phyloP scores from a whole-genome alignment of 805 yeast species.

The Candida nemodendra region DNA sequence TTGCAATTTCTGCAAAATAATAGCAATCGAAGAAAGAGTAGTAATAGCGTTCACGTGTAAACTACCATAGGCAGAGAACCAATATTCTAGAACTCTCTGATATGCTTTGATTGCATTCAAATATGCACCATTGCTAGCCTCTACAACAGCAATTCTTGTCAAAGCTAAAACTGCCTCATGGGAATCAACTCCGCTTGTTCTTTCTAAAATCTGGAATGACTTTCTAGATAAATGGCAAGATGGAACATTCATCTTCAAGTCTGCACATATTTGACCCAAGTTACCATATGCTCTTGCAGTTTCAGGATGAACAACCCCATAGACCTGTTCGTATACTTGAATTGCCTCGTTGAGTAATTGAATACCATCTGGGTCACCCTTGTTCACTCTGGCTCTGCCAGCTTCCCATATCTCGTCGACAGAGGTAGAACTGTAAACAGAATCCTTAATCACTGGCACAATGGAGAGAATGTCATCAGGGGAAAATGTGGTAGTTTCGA shows the following conservation, averaged over 20 bases:
- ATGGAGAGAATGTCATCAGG: conserved; percentile 65
- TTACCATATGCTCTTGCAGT: conserved; percentile 69
- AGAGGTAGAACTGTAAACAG: conserved; percentile 61
- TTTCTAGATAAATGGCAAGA: conserved; percentile 67
- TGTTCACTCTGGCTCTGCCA: conserved; percentile 43
- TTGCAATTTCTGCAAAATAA: conserved; percentile 54
- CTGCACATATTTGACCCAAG: conserved; percentile 66
- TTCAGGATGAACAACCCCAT: conserved; percentile 76
- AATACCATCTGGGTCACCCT: conserved; percentile 52
- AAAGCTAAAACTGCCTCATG: conserved; percentile 70
- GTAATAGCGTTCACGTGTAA: conserved; percentile 71
- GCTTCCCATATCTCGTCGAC: conserved; percentile 76
- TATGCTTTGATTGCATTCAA: conserved; percentile 62
- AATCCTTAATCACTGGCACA: conserved; percentile 73
- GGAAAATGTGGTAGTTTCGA: conserved; percentile 42
- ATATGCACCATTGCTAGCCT: conserved; percentile 56
- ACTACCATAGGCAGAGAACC: conserved; percentile 57
- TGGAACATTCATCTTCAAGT: conserved; percentile 50
- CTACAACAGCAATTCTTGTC: conserved; percentile 72
- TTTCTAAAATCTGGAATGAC: conserved; percentile 72
- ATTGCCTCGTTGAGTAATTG: conserved; percentile 68
- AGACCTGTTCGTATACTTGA: conserved; percentile 74
- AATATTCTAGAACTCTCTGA: conserved; percentile 55
- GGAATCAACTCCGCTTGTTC: conserved; percentile 79
- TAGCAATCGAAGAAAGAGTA: conserved; percentile 59